Evolutionary conservation across 2,329 filamentous ascomycete genomes (phyloP).

Genomic region (Diaporthe capsici): DNA sequence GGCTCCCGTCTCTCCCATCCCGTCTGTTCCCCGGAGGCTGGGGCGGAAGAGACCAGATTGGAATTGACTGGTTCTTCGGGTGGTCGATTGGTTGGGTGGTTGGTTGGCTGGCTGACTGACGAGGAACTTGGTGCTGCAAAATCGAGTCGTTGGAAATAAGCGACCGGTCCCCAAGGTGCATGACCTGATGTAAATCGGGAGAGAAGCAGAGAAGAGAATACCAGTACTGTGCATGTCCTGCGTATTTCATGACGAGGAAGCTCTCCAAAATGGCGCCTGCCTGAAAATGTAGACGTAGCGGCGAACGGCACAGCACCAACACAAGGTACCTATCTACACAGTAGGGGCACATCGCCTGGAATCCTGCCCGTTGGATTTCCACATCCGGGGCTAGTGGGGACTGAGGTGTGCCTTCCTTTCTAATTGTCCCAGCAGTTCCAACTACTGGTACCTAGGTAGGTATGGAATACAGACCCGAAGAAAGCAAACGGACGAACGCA

Average conservation of each 20-base stretch:
- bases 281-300: neutral
- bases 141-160: neutral
- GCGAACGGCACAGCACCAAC: neutral
- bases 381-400: neutral
- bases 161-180: neutral
- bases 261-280: neutral
- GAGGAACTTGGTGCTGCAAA: too few species aligned
- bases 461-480: neutral
- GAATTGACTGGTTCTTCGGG: neutral
- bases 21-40: neutral
- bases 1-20: too few species aligned
- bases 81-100: neutral
- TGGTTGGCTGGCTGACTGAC: neutral
- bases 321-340: neutral
- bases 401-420: neutral
- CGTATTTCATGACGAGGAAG: neutral
- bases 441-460: neutral
- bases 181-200: neutral
- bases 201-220: neutral
- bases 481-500: neutral
- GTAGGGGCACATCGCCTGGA: neutral
- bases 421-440: neutral
- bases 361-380: constrained; percentile 7
- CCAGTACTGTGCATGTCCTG: neutral
- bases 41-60: neutral